Base-by-base conservation (phyloP, 2,329 filamentous ascomycete genomes). In the Chalaropsis thielavioides region DNA sequence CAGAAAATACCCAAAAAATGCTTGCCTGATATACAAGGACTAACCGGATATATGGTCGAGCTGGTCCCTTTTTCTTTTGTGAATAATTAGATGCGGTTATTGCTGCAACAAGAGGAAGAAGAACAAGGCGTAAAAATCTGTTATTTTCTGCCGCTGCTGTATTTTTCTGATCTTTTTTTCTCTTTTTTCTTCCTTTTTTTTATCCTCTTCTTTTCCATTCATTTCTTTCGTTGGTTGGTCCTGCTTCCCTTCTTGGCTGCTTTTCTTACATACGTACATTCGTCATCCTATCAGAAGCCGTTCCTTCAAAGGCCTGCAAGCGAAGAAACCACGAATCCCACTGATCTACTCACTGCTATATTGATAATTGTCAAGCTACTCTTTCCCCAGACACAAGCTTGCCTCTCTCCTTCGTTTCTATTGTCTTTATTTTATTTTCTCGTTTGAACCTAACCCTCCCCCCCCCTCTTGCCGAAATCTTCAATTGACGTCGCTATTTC, bases 31-130 rank as follows among this genome's bases (percentile, higher is more conserved):
- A 61, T 61, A 46, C 43, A 31, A 46, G 59, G 40, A 61, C 59
- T 31, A 15, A 17, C 40, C 24, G 40, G 19, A 46, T 61, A 31
- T 43, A 62, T 63, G 51, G 24, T 49, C 63, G 62, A 51, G 56
- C 59, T 44, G 41, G 64, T 61, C 40, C 63, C 62, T 63, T 62
- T 64, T 65, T 68, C 66, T 63, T 35, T 59, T 68, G 64, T 65
- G 66, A 40, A 24, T 63, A 43, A 41, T 54, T 15, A 15, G 61
- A 24, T 58, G 13, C 49, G 22, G 19, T 54, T 40, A 51, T 35
- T 51, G 27, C 46, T 38, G 17, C 27, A 38, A 38, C 27, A 17
- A 58, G 54, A 51, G 22, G 7, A 11, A 11, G 19, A 24, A 35
- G 51, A 56, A 56, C n/a, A n/a, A n/a, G 22, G 27, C 19, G n/a